Evolutionary conservation across 2,329 filamentous ascomycete species (phyloP), one percentile per base, ranked within the genome.

Genomic region (Ceratocystis harringtonii): DNA sequence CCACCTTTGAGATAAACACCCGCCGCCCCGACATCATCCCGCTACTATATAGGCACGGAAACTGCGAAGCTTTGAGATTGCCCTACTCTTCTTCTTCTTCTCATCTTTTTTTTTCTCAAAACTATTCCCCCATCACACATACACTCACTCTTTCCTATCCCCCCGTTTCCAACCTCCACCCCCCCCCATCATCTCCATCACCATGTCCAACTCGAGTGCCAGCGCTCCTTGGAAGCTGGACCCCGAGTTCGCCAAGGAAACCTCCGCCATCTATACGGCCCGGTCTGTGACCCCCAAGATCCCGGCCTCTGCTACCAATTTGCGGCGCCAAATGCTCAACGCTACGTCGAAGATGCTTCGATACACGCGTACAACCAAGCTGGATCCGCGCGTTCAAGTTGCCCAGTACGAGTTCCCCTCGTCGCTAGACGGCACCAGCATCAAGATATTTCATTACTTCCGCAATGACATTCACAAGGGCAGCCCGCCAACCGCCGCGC

Each of bases 401-500:
- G 41, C 44, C 19, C 15, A n/a, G 28, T 62, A 66, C 32, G 50
- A 61, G 7, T 36, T 62, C 5, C 15, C 45, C 6, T 62, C 64
- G 43, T 66, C 64, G 19, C 22, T 45, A 7, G 60, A 66, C 48
- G 58, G 60, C 25, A 25, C 58, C 43, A 55, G 17, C 19, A n/a
- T 66, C 45, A 50, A 55, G 30, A 63, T 66, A n/a, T 55, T 50
- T 48, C 64, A 66, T 32, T 66, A 66, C 60, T 62, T 32, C 30
- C 58, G 58, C 60, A 45, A 30, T 36, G 48, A 57, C 22, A 5
- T 41, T 7, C 19, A 52, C 19, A 61, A 52, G 44, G 64, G 45
- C 32, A 60, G 50, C 43, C 45, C 64, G 7, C 64, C 60, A 1
- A 62, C 58, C 7, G 30, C 72, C 4, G 75, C 74, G 6, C 69